Evolutionary conservation across 352 stramenopile species (phyloP).

Genomic region (Globisporangium radiosum): DNA sequence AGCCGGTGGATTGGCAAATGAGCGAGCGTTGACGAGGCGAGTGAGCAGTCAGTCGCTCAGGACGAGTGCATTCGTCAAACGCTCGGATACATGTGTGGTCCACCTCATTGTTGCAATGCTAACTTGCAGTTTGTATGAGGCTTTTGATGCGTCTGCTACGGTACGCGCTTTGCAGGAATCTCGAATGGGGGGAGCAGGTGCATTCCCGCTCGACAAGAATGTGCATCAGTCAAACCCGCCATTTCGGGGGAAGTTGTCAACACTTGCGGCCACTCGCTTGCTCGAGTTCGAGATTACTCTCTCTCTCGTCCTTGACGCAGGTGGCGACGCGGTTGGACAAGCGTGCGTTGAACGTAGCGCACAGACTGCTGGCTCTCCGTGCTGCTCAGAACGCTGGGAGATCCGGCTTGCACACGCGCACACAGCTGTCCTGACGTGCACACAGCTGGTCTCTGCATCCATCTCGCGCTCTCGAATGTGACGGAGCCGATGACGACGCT

Average conservation of each 20-base stretch:
- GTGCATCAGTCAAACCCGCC: too few relatives aligned
- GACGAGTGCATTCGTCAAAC: not conserved
- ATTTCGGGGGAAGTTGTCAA: too few relatives aligned
- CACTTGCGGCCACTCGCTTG: too few relatives aligned
- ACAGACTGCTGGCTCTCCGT: not conserved
- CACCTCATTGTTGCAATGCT: not conserved
- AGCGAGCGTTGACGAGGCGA: too few relatives aligned
- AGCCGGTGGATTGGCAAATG: not conserved
- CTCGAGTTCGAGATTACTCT: not conserved
- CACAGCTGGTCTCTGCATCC: not conserved
- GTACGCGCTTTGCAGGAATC: not conserved
- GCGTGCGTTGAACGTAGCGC: not conserved
- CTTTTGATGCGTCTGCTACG: not conserved
- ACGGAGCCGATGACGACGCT: not conserved
- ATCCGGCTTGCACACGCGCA: too few relatives aligned
- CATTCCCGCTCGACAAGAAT: too few relatives aligned
- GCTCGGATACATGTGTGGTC: not conserved
- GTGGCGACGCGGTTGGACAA: not conserved
- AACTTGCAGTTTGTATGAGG: not conserved
- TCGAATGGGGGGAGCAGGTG: not conserved
- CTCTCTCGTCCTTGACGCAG: not conserved
- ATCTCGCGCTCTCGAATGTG: not conserved
- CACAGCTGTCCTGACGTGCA: not conserved
- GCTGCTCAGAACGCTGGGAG: too few relatives aligned
- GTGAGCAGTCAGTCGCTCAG: too few relatives aligned